Evolutionary conservation across 768 basidiomycete genomes (phyloP).

Genomic region (Kondoa subrosea): DNA sequence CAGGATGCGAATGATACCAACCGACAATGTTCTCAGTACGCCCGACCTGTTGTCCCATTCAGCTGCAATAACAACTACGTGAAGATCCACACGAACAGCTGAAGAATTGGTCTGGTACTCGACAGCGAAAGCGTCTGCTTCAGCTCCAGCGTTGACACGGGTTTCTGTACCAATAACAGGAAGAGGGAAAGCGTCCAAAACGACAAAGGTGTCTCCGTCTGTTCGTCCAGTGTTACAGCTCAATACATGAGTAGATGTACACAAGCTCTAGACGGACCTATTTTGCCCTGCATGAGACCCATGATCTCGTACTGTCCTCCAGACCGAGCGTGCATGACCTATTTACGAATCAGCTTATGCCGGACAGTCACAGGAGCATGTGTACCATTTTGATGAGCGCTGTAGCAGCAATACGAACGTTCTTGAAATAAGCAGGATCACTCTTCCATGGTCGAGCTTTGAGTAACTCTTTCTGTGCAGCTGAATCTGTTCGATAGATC

Average conservation of each 20-base stretch:
- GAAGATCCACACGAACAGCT: slow-evolving; percentile 40
- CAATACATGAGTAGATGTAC: slow-evolving; percentile 10
- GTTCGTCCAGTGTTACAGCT: background rate
- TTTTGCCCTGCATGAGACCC: slow-evolving; percentile 97
- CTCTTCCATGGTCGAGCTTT: slow-evolving; percentile 70
- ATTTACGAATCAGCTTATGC: slow-evolving; percentile 16
- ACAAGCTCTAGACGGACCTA: slow-evolving; percentile 50
- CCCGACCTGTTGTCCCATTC: slow-evolving; percentile 25
- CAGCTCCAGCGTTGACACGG: slow-evolving; percentile 84
- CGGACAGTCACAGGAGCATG: slow-evolving; percentile 18
- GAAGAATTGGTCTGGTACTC: slow-evolving; percentile 68
- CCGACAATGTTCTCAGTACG: slow-evolving; percentile 56
- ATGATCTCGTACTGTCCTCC: slow-evolving; percentile 97
- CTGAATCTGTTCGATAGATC: slow-evolving; percentile 32
- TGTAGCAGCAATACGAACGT: slow-evolving; percentile 39
- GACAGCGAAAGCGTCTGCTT: slow-evolving; percentile 98
- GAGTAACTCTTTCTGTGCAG: slow-evolving; percentile 32
- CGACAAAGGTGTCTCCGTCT: slow-evolving; percentile 37
- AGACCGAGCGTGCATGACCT: slow-evolving; percentile 62
- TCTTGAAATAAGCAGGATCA: slow-evolving; percentile 45
- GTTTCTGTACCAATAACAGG: slow-evolving; percentile 98
- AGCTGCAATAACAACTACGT: background rate
- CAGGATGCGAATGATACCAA: slow-evolving; percentile 99
- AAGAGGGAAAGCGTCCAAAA: slow-evolving; percentile 92
- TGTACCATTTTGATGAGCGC: slow-evolving; percentile 41